Conservation (phyloP, 257 asterid species). For the Solanum arcanum region DNA sequence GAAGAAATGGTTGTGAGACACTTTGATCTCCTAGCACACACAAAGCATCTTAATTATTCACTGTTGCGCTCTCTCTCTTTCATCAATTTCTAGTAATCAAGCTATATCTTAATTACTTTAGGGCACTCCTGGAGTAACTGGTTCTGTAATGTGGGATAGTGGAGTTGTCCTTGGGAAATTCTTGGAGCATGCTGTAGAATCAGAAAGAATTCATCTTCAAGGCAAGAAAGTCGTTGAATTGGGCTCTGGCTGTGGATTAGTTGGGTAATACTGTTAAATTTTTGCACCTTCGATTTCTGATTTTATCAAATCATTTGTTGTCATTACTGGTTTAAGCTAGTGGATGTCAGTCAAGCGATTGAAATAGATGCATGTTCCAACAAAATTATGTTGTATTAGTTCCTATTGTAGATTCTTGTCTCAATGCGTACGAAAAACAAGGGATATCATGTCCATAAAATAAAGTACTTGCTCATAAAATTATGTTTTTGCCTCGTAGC, state of each 20-base stretch:
- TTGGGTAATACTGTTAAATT: slow-evolving; percentile 39
- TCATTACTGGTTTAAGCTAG: neutral
- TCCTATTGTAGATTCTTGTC: neutral
- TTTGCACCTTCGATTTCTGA: neutral
- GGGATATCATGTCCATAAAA: neutral
- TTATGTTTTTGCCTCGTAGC: neutral
- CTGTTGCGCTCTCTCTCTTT: neutral
- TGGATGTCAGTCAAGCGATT: neutral
- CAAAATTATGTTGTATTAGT: neutral
- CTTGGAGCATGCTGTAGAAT: slow-evolving; percentile 74
- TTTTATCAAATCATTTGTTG: neutral
- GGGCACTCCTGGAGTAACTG: slow-evolving; percentile 93
- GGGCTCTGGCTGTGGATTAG: slow-evolving; percentile 97
- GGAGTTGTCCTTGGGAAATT: slow-evolving; percentile 84
- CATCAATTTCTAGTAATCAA: neutral
- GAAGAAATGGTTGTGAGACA: neutral
- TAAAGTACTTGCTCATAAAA: neutral
- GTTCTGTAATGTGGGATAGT: slow-evolving; percentile 97
- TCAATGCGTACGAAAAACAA: neutral
- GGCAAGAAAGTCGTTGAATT: slow-evolving; percentile 75
- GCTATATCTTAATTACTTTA: slow-evolving; percentile 7
- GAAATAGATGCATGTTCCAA: neutral
- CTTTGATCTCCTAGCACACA: neutral
- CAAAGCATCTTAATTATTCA: neutral
- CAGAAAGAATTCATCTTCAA: slow-evolving; percentile 43